Base-by-base conservation (phyloP, 331 rosid species). In the Cydonia oblonga region DNA sequence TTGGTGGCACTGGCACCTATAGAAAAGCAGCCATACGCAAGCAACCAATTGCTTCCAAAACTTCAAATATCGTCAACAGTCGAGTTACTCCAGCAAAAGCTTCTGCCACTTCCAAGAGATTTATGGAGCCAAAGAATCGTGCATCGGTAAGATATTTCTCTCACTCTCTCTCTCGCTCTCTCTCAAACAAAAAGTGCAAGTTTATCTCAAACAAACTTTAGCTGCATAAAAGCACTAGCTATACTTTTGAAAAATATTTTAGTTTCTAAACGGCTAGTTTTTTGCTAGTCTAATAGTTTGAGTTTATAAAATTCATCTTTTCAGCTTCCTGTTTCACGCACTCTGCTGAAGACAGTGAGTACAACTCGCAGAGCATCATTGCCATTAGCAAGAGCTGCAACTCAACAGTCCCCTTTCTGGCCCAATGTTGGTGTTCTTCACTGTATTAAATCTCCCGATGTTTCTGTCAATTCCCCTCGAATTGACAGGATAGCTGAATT, bases 401-500 rank as follows among this genome's bases (percentile, higher is more conserved):
- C 70, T 54, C 82, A 80, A 53, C 78, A 79, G 77, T 82, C 78
- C 61, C 80, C 81, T 66, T 81, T 70, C 73, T 66, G 84, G 76
- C 79, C 85, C 40, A 75, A 58, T 65, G 68, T 40, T 54, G 90
- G 83, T 61, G 59, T 86, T 57, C 86, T 91, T 72, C 83, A 85
- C 70, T 75, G 64, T 18, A 72, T 78, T 44, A 77, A 89, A 69
- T 95, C 99, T 15, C 97, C 91, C 4, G 90, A 95, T 66, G 85
- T 95, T 69, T 95, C 99, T 1, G 97, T 95, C 77, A 95, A 91
- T 81, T 87, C 99, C 64, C 99, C 99, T 33, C 87, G 96, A n/a
- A 91, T 95, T 13, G 99, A 95, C 78, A 84, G 90, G 87, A 91
- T 95, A 52, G 96, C 96, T 71, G 99, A 95, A 82, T 95, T 95